Base-by-base conservation (phyloP, 208 protist species). In the Wallacemonas sp. region DNA sequence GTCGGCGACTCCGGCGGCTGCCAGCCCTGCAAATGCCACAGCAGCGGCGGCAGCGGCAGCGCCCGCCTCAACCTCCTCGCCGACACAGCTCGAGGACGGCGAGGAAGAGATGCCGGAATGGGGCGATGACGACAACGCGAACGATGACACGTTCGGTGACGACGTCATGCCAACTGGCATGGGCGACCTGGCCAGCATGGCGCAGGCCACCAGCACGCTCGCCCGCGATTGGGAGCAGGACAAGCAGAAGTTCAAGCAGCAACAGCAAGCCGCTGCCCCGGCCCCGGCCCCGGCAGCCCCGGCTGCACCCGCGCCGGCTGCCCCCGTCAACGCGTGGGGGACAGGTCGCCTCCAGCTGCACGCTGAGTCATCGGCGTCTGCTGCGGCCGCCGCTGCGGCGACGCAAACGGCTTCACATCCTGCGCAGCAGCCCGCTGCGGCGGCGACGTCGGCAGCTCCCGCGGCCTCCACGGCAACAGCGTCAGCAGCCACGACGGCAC, bases 71-170 rank as follows among this genome's bases (percentile, higher is more conserved):
- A 29, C 36, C 14, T 29, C 55, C 27, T 58, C 72, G 23, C 1
- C 23, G n/a, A 2, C 23, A 8, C 56, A 2, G 55, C 29, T 44
- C 3, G 68, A 67, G 41, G 70, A 60, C 19, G n/a, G n/a, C n/a
- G 73, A 75, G 11, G 48, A 63, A 75, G 32, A 73, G 70, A 27
- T 52, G 27, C 56, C 69, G 4, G 74, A 70, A 0, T 58, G 70
- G 52, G 32, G 68, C 2, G 83, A 88, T 48, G 85, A 88, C 32
- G 85, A 94, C 74, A 72, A 56, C 17, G 76, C 75, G 36, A 95
- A 91, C 65, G 86, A 85, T 62, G 89, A 92, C 72, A 95, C 89
- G 36, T 95, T 95, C 44, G 89, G 89, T 62, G 89, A 91, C 52
- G 84, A 89, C 23, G 80, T 80, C 17, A 83, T 88, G 72, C 58